These are phyloP conservation scores for Brassica juncea DNA, from an alignment of 345 rosid species.

Conservation along the genomic window DNA sequence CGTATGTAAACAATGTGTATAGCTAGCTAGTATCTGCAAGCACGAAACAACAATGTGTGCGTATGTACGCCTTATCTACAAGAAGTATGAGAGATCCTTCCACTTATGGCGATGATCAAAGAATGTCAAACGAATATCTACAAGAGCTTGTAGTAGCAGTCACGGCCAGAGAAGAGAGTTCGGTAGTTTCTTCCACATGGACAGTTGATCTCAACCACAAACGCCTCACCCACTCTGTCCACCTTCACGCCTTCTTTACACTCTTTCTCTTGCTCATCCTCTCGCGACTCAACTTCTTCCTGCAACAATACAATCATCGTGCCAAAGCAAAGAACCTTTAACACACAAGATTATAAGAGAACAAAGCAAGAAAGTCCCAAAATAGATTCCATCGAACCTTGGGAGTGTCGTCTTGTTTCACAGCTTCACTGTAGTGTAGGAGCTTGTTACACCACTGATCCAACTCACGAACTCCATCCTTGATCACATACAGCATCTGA, in stretches of 20 bases:
- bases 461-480: conserved; percentile 41
- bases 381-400: conserved; percentile 16
- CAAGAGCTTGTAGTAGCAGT: conserved; percentile 45
- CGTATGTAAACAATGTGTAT: background rate
- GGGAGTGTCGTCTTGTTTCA: conserved; percentile 28
- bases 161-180: conserved; percentile 45
- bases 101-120: conserved; percentile 8
- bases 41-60: conserved; percentile 1
- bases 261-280: conserved; percentile 21
- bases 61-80: background rate
- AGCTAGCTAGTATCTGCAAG: background rate
- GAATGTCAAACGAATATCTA: conserved; percentile 5
- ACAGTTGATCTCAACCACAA: conserved; percentile 43
- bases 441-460: conserved; percentile 46
- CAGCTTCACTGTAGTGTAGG: conserved; percentile 32
- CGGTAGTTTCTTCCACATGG: conserved; percentile 39
- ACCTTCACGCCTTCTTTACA: conserved; percentile 42
- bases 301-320: conserved; percentile 7
- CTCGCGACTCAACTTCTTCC: conserved; percentile 26
- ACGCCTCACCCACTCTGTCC: conserved; percentile 41
- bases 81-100: conserved; percentile 20
- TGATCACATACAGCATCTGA: conserved; percentile 40
- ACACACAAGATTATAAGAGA: conserved; percentile 6
- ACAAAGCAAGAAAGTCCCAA: background rate
- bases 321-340: background rate